Evolutionary conservation across 2,329 filamentous ascomycete species (phyloP), one percentile per base, ranked within the genome.

Genomic region (Aschersonia sp.): DNA sequence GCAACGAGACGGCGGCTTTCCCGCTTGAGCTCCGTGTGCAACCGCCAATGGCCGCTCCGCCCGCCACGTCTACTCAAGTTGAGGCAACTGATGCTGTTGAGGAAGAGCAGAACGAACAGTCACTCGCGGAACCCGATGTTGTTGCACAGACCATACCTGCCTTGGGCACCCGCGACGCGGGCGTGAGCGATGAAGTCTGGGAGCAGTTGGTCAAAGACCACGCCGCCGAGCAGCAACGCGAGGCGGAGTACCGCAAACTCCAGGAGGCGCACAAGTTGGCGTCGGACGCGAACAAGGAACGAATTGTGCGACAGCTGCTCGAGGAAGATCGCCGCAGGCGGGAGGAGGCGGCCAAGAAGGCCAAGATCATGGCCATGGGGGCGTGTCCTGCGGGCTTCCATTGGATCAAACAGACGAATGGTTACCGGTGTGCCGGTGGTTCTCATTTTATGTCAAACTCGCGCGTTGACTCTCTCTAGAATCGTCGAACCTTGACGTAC

Each of bases 161-260:
- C 10, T 2, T 32, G 32, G 2, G 22, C 2, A 49, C 54, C 5
- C 69, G 79, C 10, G 81, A 85, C 49, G 58, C 66, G 0, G 74
- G 74, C 0, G 79, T 84, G 0, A 72, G 67, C 5, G 77, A 84
- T 44, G 73, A 62, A 5, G 62, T 76, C 1, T 85, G 81, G 81
- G 61, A 70, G 2, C 74, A 81, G 53, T 72, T 84, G 0, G 68
- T 79, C 50, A 54, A 50, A 1, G 76, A 83, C 58, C 64, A 60
- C 22, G 51, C 59, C 29, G 64, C 63, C 0, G 66, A 67, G 35
- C 50, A 61, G 2, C 59, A 60, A 1, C 61, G 61, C 0, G 63
- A 73, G 6, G 55, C 58, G 4, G 62, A 69, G 30, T 62, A 68
- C 7, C 58, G 54, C 2, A 49, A 55, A 2, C 57, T 70, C 4